phyloP scores from a whole-genome alignment of 768 basidiomycete genomes.

The Mycena amicta region DNA sequence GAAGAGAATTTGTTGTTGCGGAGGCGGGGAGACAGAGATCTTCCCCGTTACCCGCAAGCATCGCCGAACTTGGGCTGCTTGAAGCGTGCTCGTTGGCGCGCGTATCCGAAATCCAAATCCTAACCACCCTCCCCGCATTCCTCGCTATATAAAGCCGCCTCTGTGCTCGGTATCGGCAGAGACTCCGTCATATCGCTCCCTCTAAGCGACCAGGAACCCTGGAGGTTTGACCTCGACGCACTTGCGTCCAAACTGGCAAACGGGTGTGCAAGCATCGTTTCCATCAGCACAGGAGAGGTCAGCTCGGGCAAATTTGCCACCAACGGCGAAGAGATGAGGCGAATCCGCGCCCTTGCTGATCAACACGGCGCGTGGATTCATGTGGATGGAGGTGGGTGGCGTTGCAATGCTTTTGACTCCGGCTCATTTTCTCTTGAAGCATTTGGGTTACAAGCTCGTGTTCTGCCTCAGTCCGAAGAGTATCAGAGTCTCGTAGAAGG shows the following conservation, averaged over 20 bases:
- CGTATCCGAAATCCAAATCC: slow-evolving; percentile 10
- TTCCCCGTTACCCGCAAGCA: slow-evolving; percentile 6
- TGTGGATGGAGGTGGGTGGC: slow-evolving; percentile 14
- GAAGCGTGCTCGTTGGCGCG: slow-evolving; percentile 14
- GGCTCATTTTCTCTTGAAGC: not conserved
- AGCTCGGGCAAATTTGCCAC: slow-evolving; percentile 19
- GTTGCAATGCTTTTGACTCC: not conserved
- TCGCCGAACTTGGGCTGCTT: slow-evolving; percentile 15
- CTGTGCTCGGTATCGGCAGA: slow-evolving; percentile 12
- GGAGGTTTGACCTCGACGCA: slow-evolving; percentile 16
- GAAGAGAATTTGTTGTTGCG: slow-evolving; percentile 18
- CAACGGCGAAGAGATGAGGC: slow-evolving; percentile 9
- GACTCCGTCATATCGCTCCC: slow-evolving; percentile 12
- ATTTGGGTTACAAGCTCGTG: slow-evolving; percentile 17
- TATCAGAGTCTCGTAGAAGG: slow-evolving; percentile 5
- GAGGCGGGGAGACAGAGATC: slow-evolving; percentile 13
- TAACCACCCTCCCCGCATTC: slow-evolving; percentile 19
- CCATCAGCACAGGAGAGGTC: slow-evolving; percentile 19
- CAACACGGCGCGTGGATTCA: slow-evolving; percentile 21
- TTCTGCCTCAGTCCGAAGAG: slow-evolving; percentile 6
- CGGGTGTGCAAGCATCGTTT: slow-evolving; percentile 9
- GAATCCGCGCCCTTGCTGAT: slow-evolving; percentile 19
- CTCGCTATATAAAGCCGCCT: slow-evolving; percentile 21
- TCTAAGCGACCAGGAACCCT: slow-evolving; percentile 12
- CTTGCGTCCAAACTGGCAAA: slow-evolving; percentile 6